A percentile compares a stretch with the other conserved stretches of the same genome.
Conservation (phyloP, 306 rosid genomes). For the Arachis stenosperma region DNA sequence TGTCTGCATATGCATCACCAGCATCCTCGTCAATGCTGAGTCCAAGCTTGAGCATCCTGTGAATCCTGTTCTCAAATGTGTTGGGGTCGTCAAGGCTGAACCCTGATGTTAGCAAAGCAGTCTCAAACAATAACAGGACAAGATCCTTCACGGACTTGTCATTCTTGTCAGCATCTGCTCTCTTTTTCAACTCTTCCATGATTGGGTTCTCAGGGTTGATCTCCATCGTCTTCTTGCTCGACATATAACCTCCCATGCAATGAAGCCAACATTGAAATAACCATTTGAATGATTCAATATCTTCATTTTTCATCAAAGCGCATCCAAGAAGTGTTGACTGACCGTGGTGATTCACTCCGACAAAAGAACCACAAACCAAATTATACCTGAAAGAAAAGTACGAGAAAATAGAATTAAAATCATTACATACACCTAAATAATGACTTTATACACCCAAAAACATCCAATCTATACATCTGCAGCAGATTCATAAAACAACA, state of each 20-base stretch:
- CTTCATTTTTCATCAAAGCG: too few relatives aligned
- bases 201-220: slow-evolving; percentile 91
- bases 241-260: slow-evolving; percentile 92
- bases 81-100: slow-evolving; percentile 97
- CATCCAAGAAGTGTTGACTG: too few relatives aligned
- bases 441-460: too few relatives aligned
- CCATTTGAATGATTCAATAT: too few relatives aligned
- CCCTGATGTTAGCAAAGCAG: slow-evolving; percentile 87
- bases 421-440: too few relatives aligned
- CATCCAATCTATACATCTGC: too few relatives aligned
- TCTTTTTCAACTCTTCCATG: slow-evolving; percentile 92
- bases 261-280: too few relatives aligned
- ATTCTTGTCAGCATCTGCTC: slow-evolving; percentile 88
- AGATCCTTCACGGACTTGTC: slow-evolving; percentile 96
- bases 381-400: too few relatives aligned
- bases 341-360: too few relatives aligned
- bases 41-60: slow-evolving; percentile 94
- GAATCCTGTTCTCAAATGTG: slow-evolving; percentile 95
- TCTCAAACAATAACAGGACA: slow-evolving; percentile 85
- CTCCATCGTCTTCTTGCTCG: slow-evolving; percentile 96
- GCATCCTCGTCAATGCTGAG: slow-evolving; percentile 90
- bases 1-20: slow-evolving; percentile 66
- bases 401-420: too few relatives aligned
- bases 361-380: too few relatives aligned
- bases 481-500: too few relatives aligned